Conservation (phyloP, 1,284 basidiomycete genomes). For the Baeospora myosura region DNA sequence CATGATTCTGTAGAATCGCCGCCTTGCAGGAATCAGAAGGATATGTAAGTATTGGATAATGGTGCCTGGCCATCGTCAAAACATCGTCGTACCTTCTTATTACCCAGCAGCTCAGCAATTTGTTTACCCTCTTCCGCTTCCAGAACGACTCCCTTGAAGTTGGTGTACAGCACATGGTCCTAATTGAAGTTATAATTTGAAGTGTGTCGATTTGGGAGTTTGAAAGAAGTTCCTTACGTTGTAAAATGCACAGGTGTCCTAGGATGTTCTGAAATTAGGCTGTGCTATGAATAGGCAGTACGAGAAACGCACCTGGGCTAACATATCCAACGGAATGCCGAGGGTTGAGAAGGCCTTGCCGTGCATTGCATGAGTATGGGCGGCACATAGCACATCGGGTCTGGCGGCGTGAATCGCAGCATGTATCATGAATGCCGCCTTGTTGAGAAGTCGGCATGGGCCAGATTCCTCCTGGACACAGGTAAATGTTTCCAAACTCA, state of each 20-base stretch:
- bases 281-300: neutral
- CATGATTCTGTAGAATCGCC: slow-evolving; percentile 47
- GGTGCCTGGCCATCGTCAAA: too few relatives aligned
- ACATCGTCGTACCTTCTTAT: slow-evolving; percentile 25
- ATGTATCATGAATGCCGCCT: slow-evolving; percentile 16
- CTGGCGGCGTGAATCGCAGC: slow-evolving; percentile 50
- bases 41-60: too few relatives aligned
- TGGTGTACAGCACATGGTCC: slow-evolving; percentile 31
- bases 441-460: slow-evolving; percentile 5
- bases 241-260: slow-evolving; percentile 38
- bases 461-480: slow-evolving; percentile 7
- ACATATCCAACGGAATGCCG: slow-evolving; percentile 46
- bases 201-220: too few relatives aligned
- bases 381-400: slow-evolving; percentile 57
- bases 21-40: neutral
- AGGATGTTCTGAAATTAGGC: neutral
- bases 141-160: slow-evolving; percentile 52
- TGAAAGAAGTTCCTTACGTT: slow-evolving; percentile 15
- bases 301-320: slow-evolving; percentile 27
- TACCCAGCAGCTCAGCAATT: slow-evolving; percentile 47
- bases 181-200: neutral
- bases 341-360: slow-evolving; percentile 56
- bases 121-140: slow-evolving; percentile 51
- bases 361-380: slow-evolving; percentile 55
- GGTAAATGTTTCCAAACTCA: too few relatives aligned